These are phyloP conservation scores for Salix udensis DNA, from an alignment of 345 rosid species.

Conservation along the genomic window DNA sequence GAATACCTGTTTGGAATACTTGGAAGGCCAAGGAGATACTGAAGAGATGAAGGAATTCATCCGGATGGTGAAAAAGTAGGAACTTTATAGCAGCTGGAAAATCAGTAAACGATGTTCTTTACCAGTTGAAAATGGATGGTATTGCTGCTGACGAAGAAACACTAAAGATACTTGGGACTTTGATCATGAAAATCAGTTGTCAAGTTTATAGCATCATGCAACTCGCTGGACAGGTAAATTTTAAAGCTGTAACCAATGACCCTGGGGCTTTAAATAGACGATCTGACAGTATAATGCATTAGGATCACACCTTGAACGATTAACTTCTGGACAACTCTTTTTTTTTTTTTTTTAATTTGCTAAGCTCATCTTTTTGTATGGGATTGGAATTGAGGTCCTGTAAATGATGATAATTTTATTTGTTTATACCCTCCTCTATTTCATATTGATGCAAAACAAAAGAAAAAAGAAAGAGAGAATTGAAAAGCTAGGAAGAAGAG, in stretches of 20 bases:
- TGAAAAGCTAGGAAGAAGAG: no score
- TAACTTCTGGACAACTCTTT: neutral
- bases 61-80: slow-evolving; percentile 11
- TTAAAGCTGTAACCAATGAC: no score
- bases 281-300: neutral
- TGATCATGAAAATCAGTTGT: neutral
- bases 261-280: neutral
- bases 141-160: slow-evolving; percentile 22
- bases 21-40: slow-evolving; percentile 26
- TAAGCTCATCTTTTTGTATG: no score
- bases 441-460: no score
- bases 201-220: neutral
- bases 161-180: slow-evolving; percentile 1
- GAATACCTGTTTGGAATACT: slow-evolving; percentile 25
- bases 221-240: neutral
- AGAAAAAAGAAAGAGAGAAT: no score
- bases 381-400: no score
- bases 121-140: no score
- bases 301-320: neutral
- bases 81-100: slow-evolving; percentile 12
- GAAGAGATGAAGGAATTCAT: slow-evolving; percentile 16
- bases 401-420: no score
- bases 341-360: neutral
- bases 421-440: no score
- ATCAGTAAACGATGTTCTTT: no score